phyloP scores from a whole-genome alignment of 2,329 filamentous ascomycete genomes.

The Raffaelea deltoideospora region DNA sequence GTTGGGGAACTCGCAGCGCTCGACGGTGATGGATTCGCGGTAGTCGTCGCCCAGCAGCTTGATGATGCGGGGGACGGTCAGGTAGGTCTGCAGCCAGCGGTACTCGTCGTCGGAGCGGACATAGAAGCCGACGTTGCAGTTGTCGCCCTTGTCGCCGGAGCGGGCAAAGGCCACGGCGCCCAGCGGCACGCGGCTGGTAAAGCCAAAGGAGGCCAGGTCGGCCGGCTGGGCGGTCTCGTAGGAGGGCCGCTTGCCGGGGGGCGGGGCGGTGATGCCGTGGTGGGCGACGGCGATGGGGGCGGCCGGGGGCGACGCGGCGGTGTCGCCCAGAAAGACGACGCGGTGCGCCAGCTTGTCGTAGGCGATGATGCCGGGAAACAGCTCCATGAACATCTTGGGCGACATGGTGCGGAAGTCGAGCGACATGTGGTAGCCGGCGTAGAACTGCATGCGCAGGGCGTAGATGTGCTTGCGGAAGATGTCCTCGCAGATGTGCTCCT shows the following conservation, averaged over 20 bases:
- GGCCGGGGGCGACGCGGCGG: too few species aligned
- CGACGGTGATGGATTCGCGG: conserved; percentile 21
- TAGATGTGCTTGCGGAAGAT: conserved; percentile 4
- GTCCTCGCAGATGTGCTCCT: conserved; percentile 8
- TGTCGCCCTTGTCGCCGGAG: conserved; percentile 22
- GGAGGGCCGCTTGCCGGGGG: conserved; percentile 7
- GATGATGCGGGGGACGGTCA: conserved; percentile 21
- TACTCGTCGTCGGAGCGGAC: conserved; percentile 14
- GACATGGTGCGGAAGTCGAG: conserved; percentile 27
- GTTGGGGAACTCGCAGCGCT: conserved; percentile 28
- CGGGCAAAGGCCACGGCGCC: conserved; percentile 20
- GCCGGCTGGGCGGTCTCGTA: conserved; percentile 11
- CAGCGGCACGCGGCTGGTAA: conserved; percentile 12
- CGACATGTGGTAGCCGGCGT: conserved; percentile 22
- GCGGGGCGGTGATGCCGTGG: background rate
- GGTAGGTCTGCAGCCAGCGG: conserved; percentile 5
- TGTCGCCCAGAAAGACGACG: conserved; percentile 6
- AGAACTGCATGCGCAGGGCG: conserved; percentile 2
- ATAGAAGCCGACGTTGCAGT: conserved; percentile 25
- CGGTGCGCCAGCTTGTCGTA: conserved; percentile 11
- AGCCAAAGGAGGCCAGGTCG: conserved; percentile 10
- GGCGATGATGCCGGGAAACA: conserved; percentile 18
- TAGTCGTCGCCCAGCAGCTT: conserved; percentile 28
- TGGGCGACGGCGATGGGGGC: conserved; percentile 4
- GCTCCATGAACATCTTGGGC: conserved; percentile 26